Evolutionary conservation across 306 rosid species (phyloP).

Genomic region (Crotalaria pallida): DNA sequence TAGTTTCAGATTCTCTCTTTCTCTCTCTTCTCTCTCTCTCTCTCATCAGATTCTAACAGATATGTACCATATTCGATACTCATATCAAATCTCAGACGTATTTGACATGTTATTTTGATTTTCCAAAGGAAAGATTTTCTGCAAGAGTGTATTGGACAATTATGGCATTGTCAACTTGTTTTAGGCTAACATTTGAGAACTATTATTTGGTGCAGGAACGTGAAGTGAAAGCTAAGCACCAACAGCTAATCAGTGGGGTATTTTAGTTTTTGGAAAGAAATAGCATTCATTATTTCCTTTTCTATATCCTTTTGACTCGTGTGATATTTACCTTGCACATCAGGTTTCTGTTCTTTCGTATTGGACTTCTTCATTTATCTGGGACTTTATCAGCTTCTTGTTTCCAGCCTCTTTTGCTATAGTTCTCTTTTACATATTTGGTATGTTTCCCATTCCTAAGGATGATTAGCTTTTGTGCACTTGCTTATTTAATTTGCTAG

Average conservation of each 20-base stretch:
- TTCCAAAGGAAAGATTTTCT: constrained; percentile 12
- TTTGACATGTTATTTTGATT: constrained; percentile 3
- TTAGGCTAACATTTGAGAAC: constrained; percentile 16
- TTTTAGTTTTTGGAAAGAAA: constrained; percentile 15
- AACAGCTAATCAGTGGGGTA: constrained; percentile 96
- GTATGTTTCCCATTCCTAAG: constrained; percentile 39
- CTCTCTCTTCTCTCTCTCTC: no score
- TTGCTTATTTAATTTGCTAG: neutral
- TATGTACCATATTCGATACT: no score
- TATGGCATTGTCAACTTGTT: constrained; percentile 13
- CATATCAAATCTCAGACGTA: no score
- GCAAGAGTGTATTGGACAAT: neutral
- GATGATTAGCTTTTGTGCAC: neutral
- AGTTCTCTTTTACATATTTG: constrained; percentile 71
- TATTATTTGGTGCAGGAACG: constrained; percentile 73
- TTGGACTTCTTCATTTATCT: constrained; percentile 79
- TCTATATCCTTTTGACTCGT: neutral
- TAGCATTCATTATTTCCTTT: neutral
- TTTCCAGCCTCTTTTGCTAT: constrained; percentile 79
- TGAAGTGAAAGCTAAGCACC: constrained; percentile 95
- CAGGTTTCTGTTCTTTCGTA: constrained; percentile 87
- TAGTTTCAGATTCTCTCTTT: no score
- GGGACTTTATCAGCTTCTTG: constrained; percentile 95
- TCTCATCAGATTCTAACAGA: no score
- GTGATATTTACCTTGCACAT: constrained; percentile 24